Conservation (phyloP, 306 rosid genomes). For the Ziziphus jujuba region DNA sequence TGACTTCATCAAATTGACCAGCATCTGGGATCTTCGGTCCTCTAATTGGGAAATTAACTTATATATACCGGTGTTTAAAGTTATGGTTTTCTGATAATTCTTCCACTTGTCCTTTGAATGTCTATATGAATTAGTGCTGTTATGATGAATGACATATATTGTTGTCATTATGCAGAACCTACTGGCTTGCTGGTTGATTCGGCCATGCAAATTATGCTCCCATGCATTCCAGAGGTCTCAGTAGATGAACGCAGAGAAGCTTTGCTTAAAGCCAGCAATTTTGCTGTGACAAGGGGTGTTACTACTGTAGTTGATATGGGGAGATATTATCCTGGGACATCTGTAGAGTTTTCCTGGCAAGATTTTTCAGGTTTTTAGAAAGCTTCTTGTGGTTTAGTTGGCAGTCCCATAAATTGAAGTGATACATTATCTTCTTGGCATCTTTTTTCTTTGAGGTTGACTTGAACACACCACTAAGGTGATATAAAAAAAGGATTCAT, state of each 20-base stretch:
- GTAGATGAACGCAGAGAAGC: conserved; percentile 82
- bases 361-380: conserved; percentile 73
- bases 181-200: conserved; percentile 77
- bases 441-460: neutral
- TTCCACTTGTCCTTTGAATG: neutral
- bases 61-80: too few relatives aligned
- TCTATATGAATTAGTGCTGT: conserved; percentile 5
- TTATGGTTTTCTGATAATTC: neutral
- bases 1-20: too few relatives aligned
- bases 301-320: conserved; percentile 91
- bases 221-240: conserved; percentile 61
- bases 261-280: conserved; percentile 62
- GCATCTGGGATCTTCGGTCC: too few relatives aligned
- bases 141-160: conserved; percentile 7
- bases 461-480: neutral
- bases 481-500: neutral
- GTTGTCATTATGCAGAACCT: conserved; percentile 56
- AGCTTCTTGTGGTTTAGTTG: conserved; percentile 12
- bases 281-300: conserved; percentile 68
- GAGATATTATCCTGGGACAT: conserved; percentile 65
- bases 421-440: neutral
- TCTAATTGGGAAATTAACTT: too few relatives aligned
- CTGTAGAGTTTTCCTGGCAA: conserved; percentile 66
- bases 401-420: conserved; percentile 13
- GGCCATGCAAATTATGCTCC: conserved; percentile 49